Evolutionary conservation across 768 basidiomycete genomes (phyloP).

Genomic region (Chlorophyllum brunneum): DNA sequence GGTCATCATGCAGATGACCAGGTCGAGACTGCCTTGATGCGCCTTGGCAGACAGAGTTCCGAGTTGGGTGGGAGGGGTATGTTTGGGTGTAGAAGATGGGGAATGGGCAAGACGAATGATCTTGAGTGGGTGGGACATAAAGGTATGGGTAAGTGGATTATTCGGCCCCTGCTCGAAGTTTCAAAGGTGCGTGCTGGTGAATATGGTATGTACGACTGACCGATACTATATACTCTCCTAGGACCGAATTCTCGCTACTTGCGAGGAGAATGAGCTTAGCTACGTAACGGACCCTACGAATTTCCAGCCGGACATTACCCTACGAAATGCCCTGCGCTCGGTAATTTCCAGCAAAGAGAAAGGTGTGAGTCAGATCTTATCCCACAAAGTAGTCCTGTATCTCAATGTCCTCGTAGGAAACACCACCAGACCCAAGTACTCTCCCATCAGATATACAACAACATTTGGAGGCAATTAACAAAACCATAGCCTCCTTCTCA

Average conservation of each 20-base stretch:
- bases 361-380: not conserved
- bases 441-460: conserved; percentile 29
- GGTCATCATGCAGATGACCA: conserved; percentile 85
- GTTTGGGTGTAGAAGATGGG: conserved; percentile 65
- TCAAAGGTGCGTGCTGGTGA: conserved; percentile 49
- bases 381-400: not conserved
- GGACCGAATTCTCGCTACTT: conserved; percentile 81
- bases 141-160: conserved; percentile 66
- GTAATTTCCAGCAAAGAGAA: conserved; percentile 1
- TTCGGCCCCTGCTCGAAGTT: conserved; percentile 67
- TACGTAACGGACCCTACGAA: conserved; percentile 73
- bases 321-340: conserved; percentile 49
- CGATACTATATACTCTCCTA: conserved; percentile 22
- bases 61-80: conserved; percentile 63
- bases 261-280: conserved; percentile 52
- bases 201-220: not conserved
- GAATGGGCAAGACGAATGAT: conserved; percentile 55
- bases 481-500: conserved; percentile 24
- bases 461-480: conserved; percentile 28
- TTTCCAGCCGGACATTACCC: conserved; percentile 66
- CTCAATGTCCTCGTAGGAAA: conserved; percentile 9
- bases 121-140: conserved; percentile 42
- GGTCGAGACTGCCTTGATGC: conserved; percentile 76
- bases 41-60: conserved; percentile 56
- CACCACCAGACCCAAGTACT: conserved; percentile 4